A percentile compares a stretch with the other conserved stretches of the same genome.
These are phyloP conservation scores for Penicillium sp. DNA, from an alignment of 2,329 filamentous ascomycete genomes.

Conservation along the genomic window DNA sequence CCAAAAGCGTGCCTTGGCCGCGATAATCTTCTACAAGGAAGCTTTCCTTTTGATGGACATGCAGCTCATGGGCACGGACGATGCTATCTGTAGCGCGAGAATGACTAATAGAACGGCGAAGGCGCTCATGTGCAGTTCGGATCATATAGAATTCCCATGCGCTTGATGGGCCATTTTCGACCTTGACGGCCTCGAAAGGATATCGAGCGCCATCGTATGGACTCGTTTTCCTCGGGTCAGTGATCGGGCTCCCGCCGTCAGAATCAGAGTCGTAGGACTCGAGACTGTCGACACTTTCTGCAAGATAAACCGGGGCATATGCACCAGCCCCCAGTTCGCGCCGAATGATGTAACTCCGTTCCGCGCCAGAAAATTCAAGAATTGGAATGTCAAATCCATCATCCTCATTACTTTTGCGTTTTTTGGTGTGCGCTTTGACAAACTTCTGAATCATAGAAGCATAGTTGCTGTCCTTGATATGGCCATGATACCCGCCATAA, in stretches of 20 bases:
- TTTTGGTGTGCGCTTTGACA: conserved; percentile 62
- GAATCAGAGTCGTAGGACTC: conserved; percentile 34
- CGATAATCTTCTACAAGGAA: conserved; percentile 86
- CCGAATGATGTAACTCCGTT: conserved; percentile 71
- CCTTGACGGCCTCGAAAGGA: conserved; percentile 81
- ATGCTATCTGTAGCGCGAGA: conserved; percentile 71
- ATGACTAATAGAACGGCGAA: conserved; percentile 60
- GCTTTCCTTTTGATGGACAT: conserved; percentile 84
- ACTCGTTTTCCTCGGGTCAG: conserved; percentile 32
- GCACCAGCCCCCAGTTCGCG: conserved; percentile 88
- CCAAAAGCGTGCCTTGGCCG: conserved; percentile 87
- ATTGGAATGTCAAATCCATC: conserved; percentile 60
- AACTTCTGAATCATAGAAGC: conserved; percentile 77
- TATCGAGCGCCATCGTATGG: conserved; percentile 44
- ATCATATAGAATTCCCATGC: conserved; percentile 98
- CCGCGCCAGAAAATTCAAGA: conserved; percentile 64
- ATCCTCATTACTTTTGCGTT: conserved; percentile 53
- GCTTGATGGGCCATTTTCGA: conserved; percentile 77
- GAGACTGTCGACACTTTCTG: conserved; percentile 66
- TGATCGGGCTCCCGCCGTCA: conserved; percentile 37
- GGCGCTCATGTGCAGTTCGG: conserved; percentile 71
- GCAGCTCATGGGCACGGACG: conserved; percentile 81
- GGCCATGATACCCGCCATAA: conserved; percentile 78
- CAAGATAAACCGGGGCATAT: conserved; percentile 91
- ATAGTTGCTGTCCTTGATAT: conserved; percentile 62